phyloP scores from a whole-genome alignment of 768 basidiomycete species.

The Mycena indigotica region DNA sequence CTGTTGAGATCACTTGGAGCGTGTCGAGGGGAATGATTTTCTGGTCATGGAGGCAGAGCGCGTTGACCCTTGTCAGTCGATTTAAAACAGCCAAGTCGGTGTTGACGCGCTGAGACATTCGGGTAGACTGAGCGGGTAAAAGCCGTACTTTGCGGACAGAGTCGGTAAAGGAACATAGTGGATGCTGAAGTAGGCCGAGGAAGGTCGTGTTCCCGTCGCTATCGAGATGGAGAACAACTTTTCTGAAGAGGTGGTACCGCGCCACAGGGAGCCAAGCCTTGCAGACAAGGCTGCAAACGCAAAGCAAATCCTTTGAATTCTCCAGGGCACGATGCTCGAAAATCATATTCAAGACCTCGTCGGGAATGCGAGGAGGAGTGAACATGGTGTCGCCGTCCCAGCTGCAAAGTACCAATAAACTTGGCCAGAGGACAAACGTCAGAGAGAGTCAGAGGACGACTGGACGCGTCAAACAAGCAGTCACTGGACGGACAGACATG shows the following conservation, averaged over 20 bases:
- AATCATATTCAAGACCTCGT: constrained; percentile 11
- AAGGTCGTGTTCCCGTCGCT: constrained; percentile 1
- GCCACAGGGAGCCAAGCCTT: constrained; percentile 18
- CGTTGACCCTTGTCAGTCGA: constrained; percentile 5
- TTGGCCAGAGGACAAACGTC: no score
- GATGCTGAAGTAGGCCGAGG: constrained; percentile 4
- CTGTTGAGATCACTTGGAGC: not conserved
- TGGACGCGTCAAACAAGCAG: no score
- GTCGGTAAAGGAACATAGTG: constrained; percentile 13
- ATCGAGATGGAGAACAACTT: constrained; percentile 12
- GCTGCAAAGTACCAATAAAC: no score
- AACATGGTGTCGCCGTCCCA: no score
- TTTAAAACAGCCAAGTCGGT: constrained; percentile 2
- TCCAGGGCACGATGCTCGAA: constrained; percentile 5
- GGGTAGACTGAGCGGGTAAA: constrained; percentile 2
- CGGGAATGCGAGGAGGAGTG: no score
- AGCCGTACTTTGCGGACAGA: constrained; percentile 18
- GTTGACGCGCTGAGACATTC: constrained; percentile 3
- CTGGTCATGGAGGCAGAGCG: constrained; percentile 14
- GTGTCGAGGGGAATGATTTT: constrained; percentile 7
- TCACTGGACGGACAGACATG: no score
- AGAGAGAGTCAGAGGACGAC: no score
- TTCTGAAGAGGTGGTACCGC: constrained; percentile 17
- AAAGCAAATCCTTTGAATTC: not conserved
- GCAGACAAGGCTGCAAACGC: constrained; percentile 24